phyloP scores from a whole-genome alignment of 2,329 filamentous ascomycete genomes.

The Didymosphaeria variabile region DNA sequence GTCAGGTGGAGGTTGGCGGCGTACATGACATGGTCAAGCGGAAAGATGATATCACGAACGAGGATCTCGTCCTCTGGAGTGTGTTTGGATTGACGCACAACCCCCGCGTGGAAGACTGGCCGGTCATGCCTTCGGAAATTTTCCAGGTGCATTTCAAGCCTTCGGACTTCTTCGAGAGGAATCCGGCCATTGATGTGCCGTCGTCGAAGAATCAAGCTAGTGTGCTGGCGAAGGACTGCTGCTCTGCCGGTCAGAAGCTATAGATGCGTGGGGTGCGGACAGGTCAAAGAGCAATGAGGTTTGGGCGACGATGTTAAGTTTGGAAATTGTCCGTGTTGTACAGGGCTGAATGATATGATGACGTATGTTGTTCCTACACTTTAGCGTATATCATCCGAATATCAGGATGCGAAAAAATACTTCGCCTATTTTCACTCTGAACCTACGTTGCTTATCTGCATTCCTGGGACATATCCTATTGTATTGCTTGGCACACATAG shows the following conservation, averaged over 20 bases:
- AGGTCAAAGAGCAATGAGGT: not conserved
- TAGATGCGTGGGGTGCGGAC: not conserved
- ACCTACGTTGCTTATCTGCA: no score
- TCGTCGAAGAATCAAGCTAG: slow-evolving; percentile 41
- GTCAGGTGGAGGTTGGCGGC: slow-evolving; percentile 54
- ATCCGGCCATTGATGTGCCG: slow-evolving; percentile 64
- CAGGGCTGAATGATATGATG: not conserved
- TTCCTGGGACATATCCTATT: no score
- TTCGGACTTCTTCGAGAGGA: slow-evolving; percentile 63
- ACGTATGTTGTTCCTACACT: not conserved
- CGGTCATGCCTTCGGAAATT: slow-evolving; percentile 61
- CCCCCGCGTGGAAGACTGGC: slow-evolving; percentile 60
- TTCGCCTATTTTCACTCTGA: no score
- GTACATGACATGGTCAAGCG: slow-evolving; percentile 56
- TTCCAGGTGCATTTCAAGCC: slow-evolving; percentile 59
- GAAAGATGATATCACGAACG: slow-evolving; percentile 53
- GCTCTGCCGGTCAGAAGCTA: slow-evolving; percentile 14
- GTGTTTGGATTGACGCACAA: slow-evolving; percentile 63
- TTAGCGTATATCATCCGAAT: not conserved
- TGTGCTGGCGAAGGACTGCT: slow-evolving; percentile 43
- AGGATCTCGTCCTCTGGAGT: slow-evolving; percentile 61
- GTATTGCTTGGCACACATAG: no score
- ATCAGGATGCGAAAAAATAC: no score
- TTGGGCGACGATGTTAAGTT: not conserved
- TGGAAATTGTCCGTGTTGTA: not conserved